Evolutionary conservation across 140 eudicot species (phyloP), one percentile per base, ranked within the genome.

Genomic region (Anethum foeniculum): DNA sequence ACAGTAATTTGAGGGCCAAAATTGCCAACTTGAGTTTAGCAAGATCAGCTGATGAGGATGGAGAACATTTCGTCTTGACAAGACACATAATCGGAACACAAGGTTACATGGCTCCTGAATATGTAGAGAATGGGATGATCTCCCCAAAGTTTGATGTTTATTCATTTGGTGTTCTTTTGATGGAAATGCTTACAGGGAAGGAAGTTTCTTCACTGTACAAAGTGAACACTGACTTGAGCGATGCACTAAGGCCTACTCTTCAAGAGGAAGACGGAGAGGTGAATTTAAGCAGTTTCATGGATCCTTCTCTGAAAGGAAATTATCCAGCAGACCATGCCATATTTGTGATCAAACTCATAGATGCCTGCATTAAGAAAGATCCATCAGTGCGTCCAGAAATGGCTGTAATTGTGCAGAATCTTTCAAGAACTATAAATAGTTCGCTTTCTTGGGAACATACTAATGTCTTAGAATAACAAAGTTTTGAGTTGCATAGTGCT

Each of bases 51-150:
- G 97, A 90, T 65, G 96, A 86, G 79, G 84, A 89, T 43, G 89
- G 83, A 32, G 93, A 93, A 71, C 87, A 92, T n/a, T 89, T 89
- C 51, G 90, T 89, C 25, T 78, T 89, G 90, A 93, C 98, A n/a
- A 83, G 94, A 76, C 98, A 91, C 80, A 88, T 93, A 30, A 84
- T 91, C 52, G 99, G 96, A 82, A 89, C 91, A 32, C 88, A 89
- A 87, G 99, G 96, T 51, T 95, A 89, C 90, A 91, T 95, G 96
- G 89, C 99, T 46, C 99, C 96, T 0, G 99, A 95, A 89, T 92
- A 95, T 85, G 89, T 91, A 82, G 97, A 92, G 77, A 88, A 95
- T 67, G 99, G 97, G 12, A 77, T 92, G 77, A 76, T 95, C 79
- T 88, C 99, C 85, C 97, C 41, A 68, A 46, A 95, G 93, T 93